Evolutionary conservation across 2,329 filamentous ascomycete genomes (phyloP).

Genomic region (Epichloe sylvatica): DNA sequence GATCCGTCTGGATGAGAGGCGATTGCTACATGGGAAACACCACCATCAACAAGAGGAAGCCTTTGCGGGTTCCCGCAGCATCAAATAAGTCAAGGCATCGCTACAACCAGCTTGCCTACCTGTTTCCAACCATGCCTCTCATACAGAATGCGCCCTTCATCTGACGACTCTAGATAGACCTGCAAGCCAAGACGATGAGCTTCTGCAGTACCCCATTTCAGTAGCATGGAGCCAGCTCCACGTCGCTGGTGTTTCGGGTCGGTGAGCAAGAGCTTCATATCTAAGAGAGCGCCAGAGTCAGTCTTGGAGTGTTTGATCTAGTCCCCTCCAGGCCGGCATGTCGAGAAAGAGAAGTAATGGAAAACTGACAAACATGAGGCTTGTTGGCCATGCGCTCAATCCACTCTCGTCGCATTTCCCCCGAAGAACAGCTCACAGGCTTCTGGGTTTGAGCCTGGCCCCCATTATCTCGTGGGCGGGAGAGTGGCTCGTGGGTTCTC

Average conservation of each 20-base stretch:
- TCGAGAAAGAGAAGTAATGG: background rate
- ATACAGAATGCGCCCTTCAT: slow-evolving; percentile 19
- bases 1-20: background rate
- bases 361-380: slow-evolving; percentile 21
- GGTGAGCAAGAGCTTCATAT: slow-evolving; percentile 25
- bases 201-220: slow-evolving; percentile 22
- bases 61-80: slow-evolving; percentile 11
- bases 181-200: slow-evolving; percentile 23
- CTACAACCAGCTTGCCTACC: slow-evolving; percentile 12
- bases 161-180: slow-evolving; percentile 23
- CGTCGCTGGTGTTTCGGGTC: slow-evolving; percentile 23
- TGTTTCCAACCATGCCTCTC: slow-evolving; percentile 20
- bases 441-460: slow-evolving; percentile 19
- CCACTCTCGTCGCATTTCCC: slow-evolving; percentile 17
- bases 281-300: slow-evolving; percentile 8
- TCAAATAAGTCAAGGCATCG: slow-evolving; percentile 10
- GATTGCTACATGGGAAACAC: background rate
- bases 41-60: background rate
- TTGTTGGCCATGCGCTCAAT: slow-evolving; percentile 18
- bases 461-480: slow-evolving; percentile 14
- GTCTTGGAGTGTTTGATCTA: too few species aligned
- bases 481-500: slow-evolving; percentile 10
- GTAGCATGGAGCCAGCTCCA: slow-evolving; percentile 21
- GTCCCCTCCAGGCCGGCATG: too few species aligned
- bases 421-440: slow-evolving; percentile 20